Evolutionary conservation across 495 filamentous ascomycete species (phyloP).

Genomic region (Sordaria brevicollis): DNA sequence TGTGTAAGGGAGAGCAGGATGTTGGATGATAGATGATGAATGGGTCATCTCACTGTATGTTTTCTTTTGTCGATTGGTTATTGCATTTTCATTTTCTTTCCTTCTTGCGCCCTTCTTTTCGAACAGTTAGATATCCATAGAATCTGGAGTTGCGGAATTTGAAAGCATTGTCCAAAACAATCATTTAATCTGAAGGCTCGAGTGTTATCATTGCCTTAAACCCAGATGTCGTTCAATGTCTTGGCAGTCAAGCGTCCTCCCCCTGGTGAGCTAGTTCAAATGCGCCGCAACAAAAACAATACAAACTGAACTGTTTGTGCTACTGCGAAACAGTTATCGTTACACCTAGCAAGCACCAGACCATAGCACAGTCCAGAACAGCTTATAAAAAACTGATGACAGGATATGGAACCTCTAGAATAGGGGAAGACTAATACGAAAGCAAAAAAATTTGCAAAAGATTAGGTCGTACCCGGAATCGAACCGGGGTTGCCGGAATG

Average conservation of each 20-base stretch:
- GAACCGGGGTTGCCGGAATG: slow-evolving; percentile 22
- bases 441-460: background rate
- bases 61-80: background rate
- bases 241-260: background rate
- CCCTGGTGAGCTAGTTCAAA: background rate
- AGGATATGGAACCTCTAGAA: too few relatives aligned
- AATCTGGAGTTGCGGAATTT: background rate
- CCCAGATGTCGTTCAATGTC: background rate
- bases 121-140: background rate
- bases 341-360: background rate
- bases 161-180: background rate
- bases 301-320: background rate
- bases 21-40: background rate
- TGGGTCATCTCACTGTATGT: background rate
- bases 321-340: background rate
- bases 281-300: background rate
- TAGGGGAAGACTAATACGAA: too few relatives aligned
- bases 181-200: too few relatives aligned
- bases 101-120: background rate
- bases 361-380: background rate
- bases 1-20: background rate
- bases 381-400: background rate
- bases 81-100: background rate
- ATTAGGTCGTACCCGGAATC: slow-evolving; percentile 23
- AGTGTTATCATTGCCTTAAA: too few relatives aligned